These are phyloP conservation scores for Penicillium daleae DNA, from an alignment of 495 filamentous ascomycete genomes.

Conservation along the genomic window DNA sequence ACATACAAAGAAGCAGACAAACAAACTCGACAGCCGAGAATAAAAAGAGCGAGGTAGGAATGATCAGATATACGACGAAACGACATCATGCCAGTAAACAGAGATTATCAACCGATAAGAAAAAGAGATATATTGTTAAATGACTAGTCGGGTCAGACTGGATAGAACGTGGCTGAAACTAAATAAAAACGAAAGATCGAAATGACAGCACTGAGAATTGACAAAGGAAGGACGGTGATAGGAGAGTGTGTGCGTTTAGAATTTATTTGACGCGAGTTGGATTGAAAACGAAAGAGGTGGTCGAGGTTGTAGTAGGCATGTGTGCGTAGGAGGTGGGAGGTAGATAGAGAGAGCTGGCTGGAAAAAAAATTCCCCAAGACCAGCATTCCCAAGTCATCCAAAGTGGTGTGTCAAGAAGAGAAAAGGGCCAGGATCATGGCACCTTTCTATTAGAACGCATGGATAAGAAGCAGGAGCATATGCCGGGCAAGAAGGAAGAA, in stretches of 20 bases:
- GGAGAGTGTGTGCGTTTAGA: conserved; percentile 14
- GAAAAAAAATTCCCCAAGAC: not conserved
- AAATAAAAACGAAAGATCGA: conserved; percentile 2
- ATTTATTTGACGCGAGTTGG: conserved; percentile 7
- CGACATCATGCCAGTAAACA: conserved; percentile 9
- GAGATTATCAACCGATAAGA: conserved; percentile 32
- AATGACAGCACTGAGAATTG: conserved; percentile 19
- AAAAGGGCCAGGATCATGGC: not conserved
- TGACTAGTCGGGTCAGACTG: conserved; percentile 23
- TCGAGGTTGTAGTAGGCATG: conserved; percentile 16
- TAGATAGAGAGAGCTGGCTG: conserved; percentile 3
- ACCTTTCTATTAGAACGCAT: conserved; percentile 9
- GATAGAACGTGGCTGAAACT: conserved; percentile 14
- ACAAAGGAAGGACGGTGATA: conserved; percentile 26
- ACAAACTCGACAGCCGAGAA: conserved; percentile 6
- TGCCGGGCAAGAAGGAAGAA: conserved; percentile 25
- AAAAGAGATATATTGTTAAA: conserved; percentile 18
- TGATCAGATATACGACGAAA: conserved; percentile 13
- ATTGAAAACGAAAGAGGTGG: conserved; percentile 21
- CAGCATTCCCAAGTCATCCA: conserved; percentile 10
- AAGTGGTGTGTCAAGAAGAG: conserved; percentile 12
- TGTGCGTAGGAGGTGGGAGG: conserved; percentile 10
- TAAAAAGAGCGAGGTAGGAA: conserved; percentile 18
- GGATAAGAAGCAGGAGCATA: conserved; percentile 8
- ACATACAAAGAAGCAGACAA: not conserved